Base-by-base conservation (phyloP, 2,329 filamentous ascomycete genomes). In the Phialocephala sp. region DNA sequence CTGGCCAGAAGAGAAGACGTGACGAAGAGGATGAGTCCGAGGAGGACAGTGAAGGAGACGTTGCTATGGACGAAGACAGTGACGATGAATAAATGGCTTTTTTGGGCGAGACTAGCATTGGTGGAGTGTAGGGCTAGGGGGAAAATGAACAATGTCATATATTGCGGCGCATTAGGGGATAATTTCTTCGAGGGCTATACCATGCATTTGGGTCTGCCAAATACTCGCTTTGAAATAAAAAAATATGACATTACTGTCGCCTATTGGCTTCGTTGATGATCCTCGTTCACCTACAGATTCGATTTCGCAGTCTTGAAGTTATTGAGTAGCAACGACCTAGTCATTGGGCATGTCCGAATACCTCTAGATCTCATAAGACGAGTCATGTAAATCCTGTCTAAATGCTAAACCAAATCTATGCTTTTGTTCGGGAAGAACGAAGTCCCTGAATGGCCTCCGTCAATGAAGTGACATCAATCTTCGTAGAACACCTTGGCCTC, bases 31-130 rank as follows among this genome's bases (percentile, higher is more conserved):
- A 91, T 70, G 90, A 92, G 72, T 88, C 89, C 86, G 88, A 90
- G 72, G 88, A 88, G 71, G 88, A 89, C 68, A 91, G 89, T 65
- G 90, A 92, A 74, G 91, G 92, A 72, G 91, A 94, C 63, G 72
- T 73, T 69, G 71, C 71, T 59, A 74, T 73, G 71, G 88, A 90
- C 72, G 88, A 88, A 72, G 88, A 89, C 45, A 75, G 73, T 67
- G 73, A 75, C 56, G 74, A 76, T 43, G 74, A 75, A 24, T 73
- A 70, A 37, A 27, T 20, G 35, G 35, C 22, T 18, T 18, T 5
- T 8, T 50, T 9, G 8, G 11, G 22, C 8, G 50, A 18, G 5
- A 15, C 32, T 15, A 32, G 50, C 50, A 54, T 54, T 54, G 50
- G 22, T 54, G 14, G 50, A 35, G 50, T 54, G 15, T 54, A 24